phyloP scores from a whole-genome alignment of 176 grass and related monocot species.

The Oryza longistaminata region DNA sequence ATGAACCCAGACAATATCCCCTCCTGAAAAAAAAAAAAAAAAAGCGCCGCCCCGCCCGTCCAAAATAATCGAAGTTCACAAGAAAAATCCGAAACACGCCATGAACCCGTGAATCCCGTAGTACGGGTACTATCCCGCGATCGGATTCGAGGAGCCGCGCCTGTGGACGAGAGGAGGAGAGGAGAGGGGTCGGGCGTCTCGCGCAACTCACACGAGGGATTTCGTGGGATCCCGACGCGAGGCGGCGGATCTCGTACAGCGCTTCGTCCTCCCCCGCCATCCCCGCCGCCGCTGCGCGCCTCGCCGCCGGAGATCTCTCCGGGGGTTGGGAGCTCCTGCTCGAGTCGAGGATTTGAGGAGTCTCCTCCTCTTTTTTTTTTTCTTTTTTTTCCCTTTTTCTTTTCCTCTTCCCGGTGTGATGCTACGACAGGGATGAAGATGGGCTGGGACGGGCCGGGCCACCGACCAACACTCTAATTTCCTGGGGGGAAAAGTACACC shows the following conservation, averaged over 20 bases:
- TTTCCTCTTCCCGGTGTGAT: neutral
- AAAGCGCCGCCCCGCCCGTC: neutral
- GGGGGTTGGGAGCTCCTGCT: neutral
- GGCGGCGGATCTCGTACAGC: conserved; percentile 50
- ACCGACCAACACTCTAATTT: too few species aligned
- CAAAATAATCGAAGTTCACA: neutral
- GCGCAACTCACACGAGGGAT: conserved; percentile 39
- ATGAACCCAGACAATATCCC: neutral
- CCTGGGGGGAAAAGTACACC: too few species aligned
- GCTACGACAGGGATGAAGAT: too few species aligned
- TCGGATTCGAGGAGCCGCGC: neutral
- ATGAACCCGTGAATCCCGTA: neutral
- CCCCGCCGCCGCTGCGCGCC: neutral
- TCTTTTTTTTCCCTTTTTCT: neutral
- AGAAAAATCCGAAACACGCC: neutral
- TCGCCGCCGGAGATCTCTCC: conserved; percentile 37
- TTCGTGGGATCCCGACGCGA: conserved; percentile 47
- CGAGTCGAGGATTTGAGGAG: neutral
- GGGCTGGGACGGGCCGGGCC: too few species aligned
- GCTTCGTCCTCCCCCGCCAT: conserved; percentile 34
- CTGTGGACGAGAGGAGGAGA: neutral
- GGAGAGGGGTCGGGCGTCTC: neutral
- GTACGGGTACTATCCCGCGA: neutral
- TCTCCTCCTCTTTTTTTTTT: neutral
- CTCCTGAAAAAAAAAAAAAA: too few species aligned